Conservation (phyloP, 2,329 filamentous ascomycete genomes). For the Alternaria brassicae region DNA sequence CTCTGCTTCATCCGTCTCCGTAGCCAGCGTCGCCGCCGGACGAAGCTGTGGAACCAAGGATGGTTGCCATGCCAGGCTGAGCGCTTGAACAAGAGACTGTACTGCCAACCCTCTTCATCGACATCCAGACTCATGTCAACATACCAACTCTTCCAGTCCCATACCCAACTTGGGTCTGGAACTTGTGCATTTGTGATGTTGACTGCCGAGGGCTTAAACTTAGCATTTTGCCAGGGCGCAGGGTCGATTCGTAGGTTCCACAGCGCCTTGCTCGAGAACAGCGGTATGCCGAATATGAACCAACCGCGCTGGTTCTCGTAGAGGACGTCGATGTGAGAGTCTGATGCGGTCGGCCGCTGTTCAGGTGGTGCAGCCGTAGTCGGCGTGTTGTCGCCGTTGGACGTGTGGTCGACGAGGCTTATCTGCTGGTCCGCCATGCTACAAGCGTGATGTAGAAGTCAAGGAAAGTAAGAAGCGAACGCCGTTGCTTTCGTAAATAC, state of each 20-base stretch:
- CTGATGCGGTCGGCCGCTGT: constrained; percentile 26
- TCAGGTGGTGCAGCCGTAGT: constrained; percentile 24
- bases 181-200: constrained; percentile 87
- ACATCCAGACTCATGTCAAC: constrained; percentile 80
- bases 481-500: constrained; percentile 39
- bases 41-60: constrained; percentile 94
- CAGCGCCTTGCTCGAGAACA: constrained; percentile 88
- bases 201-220: constrained; percentile 64
- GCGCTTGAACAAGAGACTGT: constrained; percentile 80
- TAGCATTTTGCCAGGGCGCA: constrained; percentile 78
- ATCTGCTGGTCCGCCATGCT: constrained; percentile 68
- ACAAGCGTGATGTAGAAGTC: neutral
- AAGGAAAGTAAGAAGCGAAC: constrained; percentile 21
- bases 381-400: constrained; percentile 48
- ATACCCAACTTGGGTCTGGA: constrained; percentile 94
- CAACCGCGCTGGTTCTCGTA: constrained; percentile 95
- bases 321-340: constrained; percentile 73
- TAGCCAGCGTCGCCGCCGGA: constrained; percentile 88
- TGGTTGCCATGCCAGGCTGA: constrained; percentile 81
- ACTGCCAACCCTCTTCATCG: constrained; percentile 95
- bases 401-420: constrained; percentile 65
- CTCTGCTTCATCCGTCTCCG: constrained; percentile 75
- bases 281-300: constrained; percentile 84
- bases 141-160: constrained; percentile 77
- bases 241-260: constrained; percentile 79